Evolutionary conservation across 208 protist genomes (phyloP), one percentile per base, ranked within the genome.

Genomic region (Wallacemonas collosoma): DNA sequence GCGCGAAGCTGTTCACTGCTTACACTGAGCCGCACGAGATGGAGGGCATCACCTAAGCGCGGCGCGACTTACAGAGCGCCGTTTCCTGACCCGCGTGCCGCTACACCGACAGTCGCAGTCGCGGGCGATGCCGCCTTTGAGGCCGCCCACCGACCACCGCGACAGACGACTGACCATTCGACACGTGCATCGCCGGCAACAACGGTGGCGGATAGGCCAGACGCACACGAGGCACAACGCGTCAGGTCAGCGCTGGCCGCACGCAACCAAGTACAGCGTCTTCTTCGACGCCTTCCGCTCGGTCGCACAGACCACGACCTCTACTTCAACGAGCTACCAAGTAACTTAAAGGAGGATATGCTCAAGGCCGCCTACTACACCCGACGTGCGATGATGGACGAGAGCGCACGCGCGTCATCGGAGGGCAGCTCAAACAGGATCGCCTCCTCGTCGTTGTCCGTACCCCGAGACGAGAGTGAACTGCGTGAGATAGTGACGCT

Each of bases 201-300:
- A 26, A 26, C 26, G 26, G 26, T 26, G 26, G 26, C 26, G 26
- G n/a, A 65, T 2, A 53, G 60, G 60, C 12, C 14, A 4, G 43
- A 17, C 12, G 3, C 43, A 50, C 60, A 65, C 60, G 60, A 65
- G 3, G n/a, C 8, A 4, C 38, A 7, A 48, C 60, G 60, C 60
- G 9, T 14, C 40, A 5, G 8, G 17, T 12, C 48, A 74, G 1
- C 63, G 54, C 11, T 69, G 51, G 40, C 45, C 14, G 26, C 8
- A 9, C 60, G 70, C 14, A 54, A 85, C 47, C 80, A 83, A 7
- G 15, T 76, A 11, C 81, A 85, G 56, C 81, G 85, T 2, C 60
- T 85, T 43, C 66, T 89, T 50, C 85, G 85, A 0, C 85, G 85
- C 0, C 56, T 89, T 12, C 84, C 84, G 1, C 66, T 89, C 1